Evolutionary conservation across 2,329 filamentous ascomycete species (phyloP).

Genomic region (Aspergillus sp.): DNA sequence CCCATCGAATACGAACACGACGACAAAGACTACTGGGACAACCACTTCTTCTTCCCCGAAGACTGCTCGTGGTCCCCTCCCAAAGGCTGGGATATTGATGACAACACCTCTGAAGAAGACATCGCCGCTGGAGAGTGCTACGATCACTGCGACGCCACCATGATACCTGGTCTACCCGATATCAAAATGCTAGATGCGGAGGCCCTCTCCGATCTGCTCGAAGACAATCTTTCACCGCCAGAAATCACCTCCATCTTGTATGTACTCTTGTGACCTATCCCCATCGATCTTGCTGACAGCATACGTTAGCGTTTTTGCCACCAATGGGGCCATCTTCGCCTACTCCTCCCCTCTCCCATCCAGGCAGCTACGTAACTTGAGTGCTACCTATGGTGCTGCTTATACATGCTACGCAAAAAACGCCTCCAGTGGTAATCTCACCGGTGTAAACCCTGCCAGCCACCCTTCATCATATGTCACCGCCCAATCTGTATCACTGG

Average conservation of each 20-base stretch:
- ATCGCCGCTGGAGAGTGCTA: conserved; percentile 14
- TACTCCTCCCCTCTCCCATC: conserved; percentile 41
- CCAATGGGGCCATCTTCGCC: conserved; percentile 46
- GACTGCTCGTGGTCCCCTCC: conserved; percentile 42
- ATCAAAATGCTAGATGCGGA: conserved; percentile 46
- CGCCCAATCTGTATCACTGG: conserved; percentile 41
- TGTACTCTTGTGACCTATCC: conserved; percentile 1
- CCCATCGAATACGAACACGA: conserved; percentile 46
- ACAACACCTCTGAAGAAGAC: conserved; percentile 20
- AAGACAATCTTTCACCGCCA: conserved; percentile 44
- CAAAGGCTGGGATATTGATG: conserved; percentile 28
- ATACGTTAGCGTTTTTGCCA: conserved; percentile 39
- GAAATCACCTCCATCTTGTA: conserved; percentile 47
- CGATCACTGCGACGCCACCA: conserved; percentile 28
- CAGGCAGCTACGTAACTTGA: conserved; percentile 42
- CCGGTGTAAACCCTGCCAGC: conserved; percentile 43
- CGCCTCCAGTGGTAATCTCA: conserved; percentile 41
- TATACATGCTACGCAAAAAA: conserved; percentile 45
- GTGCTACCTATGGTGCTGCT: conserved; percentile 45
- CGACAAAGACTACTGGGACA: conserved; percentile 43
- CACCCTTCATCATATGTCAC: conserved; percentile 46
- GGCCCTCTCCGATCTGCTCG: conserved; percentile 41
- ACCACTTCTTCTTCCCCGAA: conserved; percentile 46
- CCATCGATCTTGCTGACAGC: conserved; percentile 6
- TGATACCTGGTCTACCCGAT: conserved; percentile 43